A percentile compares a stretch with the other conserved stretches of the same genome.
Conservation (phyloP, 129 eudicot genomes). For the Flaveria brownii region DNA sequence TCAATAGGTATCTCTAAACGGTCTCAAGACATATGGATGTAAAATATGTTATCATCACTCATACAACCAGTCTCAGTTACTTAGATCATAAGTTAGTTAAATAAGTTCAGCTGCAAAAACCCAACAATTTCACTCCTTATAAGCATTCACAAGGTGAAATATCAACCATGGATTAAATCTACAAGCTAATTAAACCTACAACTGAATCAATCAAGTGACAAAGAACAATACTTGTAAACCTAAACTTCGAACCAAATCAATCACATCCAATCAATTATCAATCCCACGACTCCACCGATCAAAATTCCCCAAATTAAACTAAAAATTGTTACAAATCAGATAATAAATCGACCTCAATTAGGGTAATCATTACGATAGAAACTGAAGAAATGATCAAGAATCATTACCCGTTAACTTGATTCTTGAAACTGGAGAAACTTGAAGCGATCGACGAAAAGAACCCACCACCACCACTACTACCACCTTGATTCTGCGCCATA, state of each 20-base stretch:
- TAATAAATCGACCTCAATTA: slow-evolving; percentile 23
- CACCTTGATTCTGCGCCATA: slow-evolving; percentile 53
- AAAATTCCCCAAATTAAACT: background rate
- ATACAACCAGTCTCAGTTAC: background rate
- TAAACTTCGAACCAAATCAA: slow-evolving; percentile 7
- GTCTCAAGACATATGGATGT: too few species aligned
- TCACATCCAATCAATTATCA: background rate
- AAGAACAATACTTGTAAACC: background rate
- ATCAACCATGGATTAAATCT: background rate
- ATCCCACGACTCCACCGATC: background rate
- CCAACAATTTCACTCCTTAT: background rate
- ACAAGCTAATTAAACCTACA: slow-evolving; percentile 8
- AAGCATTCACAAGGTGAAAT: slow-evolving; percentile 6
- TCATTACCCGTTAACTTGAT: slow-evolving; percentile 59
- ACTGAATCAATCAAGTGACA: slow-evolving; percentile 10
- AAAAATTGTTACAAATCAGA: background rate
- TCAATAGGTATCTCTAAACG: background rate
- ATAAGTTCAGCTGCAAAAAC: background rate
- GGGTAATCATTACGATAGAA: slow-evolving; percentile 6
- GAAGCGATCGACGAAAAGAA: slow-evolving; percentile 63
- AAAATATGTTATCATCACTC: too few species aligned
- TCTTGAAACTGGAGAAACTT: slow-evolving; percentile 51
- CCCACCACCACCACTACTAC: slow-evolving; percentile 39
- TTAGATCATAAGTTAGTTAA: background rate
- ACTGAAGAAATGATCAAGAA: background rate